Percentiles rank a stretch among this genome's conserved stretches.
Evolutionary conservation across 1,284 basidiomycete species (phyloP).

Genomic region (Mycosarcoma mackinlayi): DNA sequence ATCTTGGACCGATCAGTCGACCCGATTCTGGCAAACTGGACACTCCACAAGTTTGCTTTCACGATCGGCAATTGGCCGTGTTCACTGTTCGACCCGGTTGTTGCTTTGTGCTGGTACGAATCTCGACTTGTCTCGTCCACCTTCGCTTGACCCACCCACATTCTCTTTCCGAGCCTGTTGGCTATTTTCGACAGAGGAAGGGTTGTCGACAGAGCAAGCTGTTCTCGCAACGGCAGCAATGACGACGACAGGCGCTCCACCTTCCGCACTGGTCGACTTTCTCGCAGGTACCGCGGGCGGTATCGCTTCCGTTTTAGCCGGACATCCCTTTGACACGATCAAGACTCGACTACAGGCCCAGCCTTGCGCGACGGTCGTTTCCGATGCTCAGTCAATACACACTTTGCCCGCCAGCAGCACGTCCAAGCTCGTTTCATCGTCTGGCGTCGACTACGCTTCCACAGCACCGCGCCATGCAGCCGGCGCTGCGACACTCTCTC

Average conservation of each 20-base stretch:
- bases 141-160: not conserved
- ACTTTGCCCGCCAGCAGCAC: not conserved
- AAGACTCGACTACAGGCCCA: slow-evolving; percentile 63
- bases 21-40: no score
- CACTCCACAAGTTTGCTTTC: no score
- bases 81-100: no score
- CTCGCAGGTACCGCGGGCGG: slow-evolving; percentile 62
- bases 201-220: slow-evolving; percentile 1
- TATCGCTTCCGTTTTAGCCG: slow-evolving; percentile 54
- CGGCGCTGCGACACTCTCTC: slow-evolving; percentile 18
- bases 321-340: slow-evolving; percentile 64
- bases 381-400: slow-evolving; percentile 15
- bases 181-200: not conserved
- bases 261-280: slow-evolving; percentile 62
- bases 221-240: not conserved
- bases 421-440: not conserved
- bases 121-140: no score
- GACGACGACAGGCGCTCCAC: slow-evolving; percentile 5
- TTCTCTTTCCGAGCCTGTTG: not conserved
- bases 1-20: not conserved
- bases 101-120: no score
- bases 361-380: not conserved
- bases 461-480: slow-evolving; percentile 5
- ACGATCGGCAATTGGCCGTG: not conserved
- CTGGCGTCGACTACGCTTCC: slow-evolving; percentile 9